Percentiles rank a stretch among this genome's conserved stretches.
phyloP scores from a whole-genome alignment of 345 rosid genomes.

The Noccaea caerulescens region DNA sequence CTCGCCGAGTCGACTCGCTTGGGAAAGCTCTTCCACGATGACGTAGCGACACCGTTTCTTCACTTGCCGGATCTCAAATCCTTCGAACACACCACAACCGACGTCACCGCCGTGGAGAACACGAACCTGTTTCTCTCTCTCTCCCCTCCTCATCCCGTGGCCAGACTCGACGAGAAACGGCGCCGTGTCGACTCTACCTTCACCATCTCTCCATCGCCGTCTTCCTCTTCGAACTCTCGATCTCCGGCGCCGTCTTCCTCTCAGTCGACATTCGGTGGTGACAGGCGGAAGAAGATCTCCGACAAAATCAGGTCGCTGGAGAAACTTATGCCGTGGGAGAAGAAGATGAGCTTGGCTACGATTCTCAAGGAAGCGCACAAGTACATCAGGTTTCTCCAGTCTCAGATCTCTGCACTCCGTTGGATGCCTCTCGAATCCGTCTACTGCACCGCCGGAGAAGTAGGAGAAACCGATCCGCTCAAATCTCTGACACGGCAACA shows the following conservation, averaged over 20 bases:
- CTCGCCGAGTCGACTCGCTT: constrained; percentile 29
- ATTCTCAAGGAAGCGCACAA: constrained; percentile 62
- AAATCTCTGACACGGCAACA: constrained; percentile 53
- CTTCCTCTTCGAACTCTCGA: constrained; percentile 8
- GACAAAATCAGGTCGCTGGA: constrained; percentile 56
- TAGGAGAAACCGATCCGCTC: constrained; percentile 7
- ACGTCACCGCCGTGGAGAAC: neutral
- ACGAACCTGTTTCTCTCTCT: constrained; percentile 1
- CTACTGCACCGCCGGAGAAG: constrained; percentile 15
- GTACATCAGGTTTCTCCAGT: constrained; percentile 62
- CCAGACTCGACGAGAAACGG: constrained; percentile 15
- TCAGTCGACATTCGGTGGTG: neutral
- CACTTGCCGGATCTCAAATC: constrained; percentile 38
- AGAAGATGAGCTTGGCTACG: constrained; percentile 55
- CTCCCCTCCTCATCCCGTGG: constrained; percentile 7
- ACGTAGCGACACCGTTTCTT: constrained; percentile 13
- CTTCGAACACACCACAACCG: constrained; percentile 21
- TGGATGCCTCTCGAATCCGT: constrained; percentile 55
- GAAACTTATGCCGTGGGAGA: constrained; percentile 67
- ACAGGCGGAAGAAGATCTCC: constrained; percentile 45
- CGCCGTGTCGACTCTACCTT: constrained; percentile 1
- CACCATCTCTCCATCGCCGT: neutral
- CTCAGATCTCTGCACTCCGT: constrained; percentile 55
- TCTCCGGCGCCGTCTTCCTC: neutral
- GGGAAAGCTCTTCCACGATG: neutral